A percentile compares a stretch with the other conserved stretches of the same genome.
Evolutionary conservation across 2,329 filamentous ascomycete genomes (phyloP).

Genomic region (Penicillium palitans): DNA sequence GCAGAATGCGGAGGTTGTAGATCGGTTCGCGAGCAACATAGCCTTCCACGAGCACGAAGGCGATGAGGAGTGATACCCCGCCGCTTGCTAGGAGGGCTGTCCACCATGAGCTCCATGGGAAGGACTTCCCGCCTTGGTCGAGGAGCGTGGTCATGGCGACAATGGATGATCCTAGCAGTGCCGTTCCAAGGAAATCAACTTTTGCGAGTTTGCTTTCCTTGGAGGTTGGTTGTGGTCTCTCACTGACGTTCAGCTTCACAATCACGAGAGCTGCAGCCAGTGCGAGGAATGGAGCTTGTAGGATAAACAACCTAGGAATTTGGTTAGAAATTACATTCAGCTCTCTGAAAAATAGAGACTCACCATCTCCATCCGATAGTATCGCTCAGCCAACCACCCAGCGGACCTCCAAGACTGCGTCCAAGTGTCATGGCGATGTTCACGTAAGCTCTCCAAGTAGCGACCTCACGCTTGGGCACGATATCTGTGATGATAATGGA

Average conservation of each 20-base stretch:
- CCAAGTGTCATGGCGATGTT: slow-evolving; percentile 54
- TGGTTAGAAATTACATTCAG: background rate
- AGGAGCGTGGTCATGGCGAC: slow-evolving; percentile 49
- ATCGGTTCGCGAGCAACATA: slow-evolving; percentile 38
- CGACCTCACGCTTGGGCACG: slow-evolving; percentile 51
- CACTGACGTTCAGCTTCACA: slow-evolving; percentile 40
- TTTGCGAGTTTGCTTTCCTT: slow-evolving; percentile 42
- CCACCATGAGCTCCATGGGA: slow-evolving; percentile 33
- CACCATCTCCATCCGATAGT: slow-evolving; percentile 67
- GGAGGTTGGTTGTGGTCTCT: background rate
- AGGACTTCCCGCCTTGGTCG: slow-evolving; percentile 50
- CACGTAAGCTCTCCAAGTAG: slow-evolving; percentile 52
- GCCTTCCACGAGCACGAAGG: slow-evolving; percentile 35
- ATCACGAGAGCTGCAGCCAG: slow-evolving; percentile 44
- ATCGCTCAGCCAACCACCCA: slow-evolving; percentile 63
- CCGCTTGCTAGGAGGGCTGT: slow-evolving; percentile 20
- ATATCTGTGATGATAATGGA: slow-evolving; percentile 53
- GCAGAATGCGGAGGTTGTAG: slow-evolving; percentile 38
- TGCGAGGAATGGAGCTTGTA: slow-evolving; percentile 30
- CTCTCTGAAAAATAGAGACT: background rate
- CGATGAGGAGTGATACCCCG: slow-evolving; percentile 16
- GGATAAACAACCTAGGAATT: slow-evolving; percentile 28
- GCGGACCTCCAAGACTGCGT: slow-evolving; percentile 52
- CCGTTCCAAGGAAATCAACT: slow-evolving; percentile 61
- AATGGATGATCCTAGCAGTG: slow-evolving; percentile 48